phyloP scores from a whole-genome alignment of 768 basidiomycete genomes.

The Agaricus sinodeliciosus region DNA sequence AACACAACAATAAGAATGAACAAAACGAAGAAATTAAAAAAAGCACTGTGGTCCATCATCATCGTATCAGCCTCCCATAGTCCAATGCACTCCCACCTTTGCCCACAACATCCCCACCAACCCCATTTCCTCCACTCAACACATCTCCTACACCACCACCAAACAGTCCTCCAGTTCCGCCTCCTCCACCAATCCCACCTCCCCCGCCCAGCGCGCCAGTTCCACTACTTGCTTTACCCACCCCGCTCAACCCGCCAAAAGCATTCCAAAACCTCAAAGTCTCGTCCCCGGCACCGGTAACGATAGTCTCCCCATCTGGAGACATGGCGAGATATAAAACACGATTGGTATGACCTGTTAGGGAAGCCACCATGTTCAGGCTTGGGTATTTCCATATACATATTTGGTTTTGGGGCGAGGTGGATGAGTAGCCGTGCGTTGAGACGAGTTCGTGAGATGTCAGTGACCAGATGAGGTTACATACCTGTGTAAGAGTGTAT shows the following conservation, averaged over 20 bases:
- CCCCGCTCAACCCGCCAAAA: conserved; percentile 66
- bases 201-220: neutral
- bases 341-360: conserved; percentile 92
- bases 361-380: conserved; percentile 88
- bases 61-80: conserved; percentile 50
- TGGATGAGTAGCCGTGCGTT: conserved; percentile 94
- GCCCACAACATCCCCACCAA: neutral
- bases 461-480: conserved; percentile 93
- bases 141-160: neutral
- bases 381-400: conserved; percentile 94
- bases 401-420: conserved; percentile 92
- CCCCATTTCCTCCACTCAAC: neutral
- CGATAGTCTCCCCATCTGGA: conserved; percentile 96
- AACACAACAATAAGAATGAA: neutral
- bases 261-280: conserved; percentile 97
- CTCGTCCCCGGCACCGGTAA: conserved; percentile 97
- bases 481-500: conserved; percentile 51
- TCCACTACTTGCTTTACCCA: conserved; percentile 16
- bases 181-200: conserved; percentile 52
- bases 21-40: neutral
- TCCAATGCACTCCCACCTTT: conserved; percentile 32
- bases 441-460: conserved; percentile 97
- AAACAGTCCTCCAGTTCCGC: conserved; percentile 7
- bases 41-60: conserved; percentile 7
- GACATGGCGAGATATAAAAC: conserved; percentile 97